Conservation (phyloP, 805 yeast species). For the Wickerhamiella slavikovae region DNA sequence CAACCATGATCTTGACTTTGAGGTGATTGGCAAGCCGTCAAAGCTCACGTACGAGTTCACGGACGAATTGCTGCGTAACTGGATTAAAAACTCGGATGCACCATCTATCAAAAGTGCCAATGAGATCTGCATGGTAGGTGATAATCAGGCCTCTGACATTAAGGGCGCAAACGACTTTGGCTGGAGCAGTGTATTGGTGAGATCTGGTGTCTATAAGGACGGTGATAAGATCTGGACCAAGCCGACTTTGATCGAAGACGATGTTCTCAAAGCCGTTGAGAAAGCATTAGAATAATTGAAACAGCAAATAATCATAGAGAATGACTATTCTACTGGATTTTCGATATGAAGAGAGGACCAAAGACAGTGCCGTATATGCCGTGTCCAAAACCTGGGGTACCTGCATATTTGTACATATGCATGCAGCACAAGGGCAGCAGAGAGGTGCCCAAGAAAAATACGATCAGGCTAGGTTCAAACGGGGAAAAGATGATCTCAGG, state of each 20-base stretch:
- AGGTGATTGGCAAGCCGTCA: slow-evolving; percentile 80
- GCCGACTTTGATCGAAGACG: slow-evolving; percentile 30
- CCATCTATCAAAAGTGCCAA: slow-evolving; percentile 22
- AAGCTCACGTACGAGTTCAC: slow-evolving; percentile 72
- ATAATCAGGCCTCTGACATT: slow-evolving; percentile 86
- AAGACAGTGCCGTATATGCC: no score
- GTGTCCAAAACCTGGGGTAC: no score
- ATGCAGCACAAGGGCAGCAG: no score
- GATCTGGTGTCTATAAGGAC: slow-evolving; percentile 72
- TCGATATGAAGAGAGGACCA: no score
- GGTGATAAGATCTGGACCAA: slow-evolving; percentile 20
- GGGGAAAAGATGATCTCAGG: no score
- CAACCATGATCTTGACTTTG: slow-evolving; percentile 58
- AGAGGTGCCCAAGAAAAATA: no score
- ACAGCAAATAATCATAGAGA: not conserved
- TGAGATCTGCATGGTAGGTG: slow-evolving; percentile 95
- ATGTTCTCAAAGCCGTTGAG: slow-evolving; percentile 32
- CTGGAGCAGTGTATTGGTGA: slow-evolving; percentile 70
- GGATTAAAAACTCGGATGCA: slow-evolving; percentile 22
- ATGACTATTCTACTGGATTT: no score
- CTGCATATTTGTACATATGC: no score
- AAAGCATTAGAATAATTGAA: not conserved
- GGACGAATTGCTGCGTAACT: slow-evolving; percentile 47
- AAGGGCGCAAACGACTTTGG: slow-evolving; percentile 73
- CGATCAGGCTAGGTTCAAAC: no score